Base-by-base conservation (phyloP, 441 rosid species). In the Eutrema salsugineum region DNA sequence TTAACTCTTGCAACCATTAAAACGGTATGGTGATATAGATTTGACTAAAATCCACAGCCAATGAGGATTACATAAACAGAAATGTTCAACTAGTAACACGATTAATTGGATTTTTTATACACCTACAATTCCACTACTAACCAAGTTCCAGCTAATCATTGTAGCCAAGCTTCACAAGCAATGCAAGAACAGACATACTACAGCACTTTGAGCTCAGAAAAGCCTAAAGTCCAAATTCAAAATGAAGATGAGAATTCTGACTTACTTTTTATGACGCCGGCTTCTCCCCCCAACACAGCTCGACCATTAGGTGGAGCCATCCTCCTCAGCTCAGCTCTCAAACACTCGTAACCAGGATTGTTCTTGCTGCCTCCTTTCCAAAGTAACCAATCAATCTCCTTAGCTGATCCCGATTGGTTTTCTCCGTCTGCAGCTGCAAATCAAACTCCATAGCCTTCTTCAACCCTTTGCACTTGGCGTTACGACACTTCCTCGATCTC, bases 361-460 rank as follows among this genome's bases (percentile, higher is more conserved):
- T 66, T 69, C 70, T 87, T 90, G 49, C 79, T 81, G 10, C 89
- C 94, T 46, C 94, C 94, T 72, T 88, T 88, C 91, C 94, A 87
- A 0, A 94, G 96, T 72, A 94, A 77, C 50, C 83, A 68, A 79
- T 90, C 94, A 33, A 88, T 83, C 77, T 83, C 92, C 20, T 82
- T 77, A 9, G 75, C 63, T 16, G 70, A 76, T 20, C 77, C 85
- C n/a, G 91, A 86, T 81, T 77, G 61, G 82, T 82, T 35, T 90
- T 93, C 73, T 88, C 97, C 3, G 87, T 87, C 79, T 88, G 97
- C 16, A 91, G 58, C 83, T 89, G 96, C 87, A 91, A 84, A 87
- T 93, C 97, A 63, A 93, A 93, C 85, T 91, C 94, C 91, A 89
- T 80, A 2, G 97, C 95, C 70, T 90, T 91, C 86, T 91, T 94